A percentile compares a stretch with the other conserved stretches of the same genome.
phyloP scores from a whole-genome alignment of 345 rosid species.

The Hypericum perforatum region DNA sequence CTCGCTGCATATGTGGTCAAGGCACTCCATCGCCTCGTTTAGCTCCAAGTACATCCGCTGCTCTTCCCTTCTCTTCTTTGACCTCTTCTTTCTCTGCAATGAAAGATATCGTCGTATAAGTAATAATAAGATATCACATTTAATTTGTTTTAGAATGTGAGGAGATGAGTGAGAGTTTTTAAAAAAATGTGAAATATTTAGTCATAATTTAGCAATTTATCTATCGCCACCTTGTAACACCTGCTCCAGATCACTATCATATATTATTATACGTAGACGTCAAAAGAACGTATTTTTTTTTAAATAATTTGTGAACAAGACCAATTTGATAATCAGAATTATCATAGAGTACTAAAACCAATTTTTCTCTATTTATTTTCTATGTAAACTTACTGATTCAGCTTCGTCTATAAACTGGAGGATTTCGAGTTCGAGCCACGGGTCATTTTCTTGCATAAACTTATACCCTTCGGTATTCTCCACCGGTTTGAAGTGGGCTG shows the following conservation, averaged over 20 bases:
- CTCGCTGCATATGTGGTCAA: conserved; percentile 79
- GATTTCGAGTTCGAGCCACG: conserved; percentile 62
- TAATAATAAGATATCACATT: not conserved
- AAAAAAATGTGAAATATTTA: too few species aligned
- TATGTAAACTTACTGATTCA: conserved; percentile 37
- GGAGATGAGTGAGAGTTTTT: too few species aligned
- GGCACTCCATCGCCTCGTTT: conserved; percentile 74
- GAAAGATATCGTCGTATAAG: too few species aligned
- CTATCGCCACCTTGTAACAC: too few species aligned
- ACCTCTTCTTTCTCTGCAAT: conserved; percentile 61
- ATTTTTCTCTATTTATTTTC: not conserved
- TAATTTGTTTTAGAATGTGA: too few species aligned
- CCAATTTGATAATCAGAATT: too few species aligned
- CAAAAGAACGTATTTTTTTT: too few species aligned
- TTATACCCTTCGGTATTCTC: conserved; percentile 72
- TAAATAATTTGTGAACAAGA: too few species aligned
- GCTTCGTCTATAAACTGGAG: conserved; percentile 72
- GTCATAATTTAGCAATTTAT: too few species aligned
- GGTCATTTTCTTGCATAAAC: conserved; percentile 66
- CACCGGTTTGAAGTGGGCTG: conserved; percentile 39
- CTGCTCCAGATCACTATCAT: too few species aligned
- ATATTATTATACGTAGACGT: too few species aligned
- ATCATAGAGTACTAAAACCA: not conserved
- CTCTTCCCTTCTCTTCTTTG: conserved; percentile 36
- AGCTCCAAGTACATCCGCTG: conserved; percentile 53